Evolutionary conservation across 176 grass and related monocot genomes (phyloP), one percentile per base, ranked within the genome.

Genomic region (Oryza meridionalis): DNA sequence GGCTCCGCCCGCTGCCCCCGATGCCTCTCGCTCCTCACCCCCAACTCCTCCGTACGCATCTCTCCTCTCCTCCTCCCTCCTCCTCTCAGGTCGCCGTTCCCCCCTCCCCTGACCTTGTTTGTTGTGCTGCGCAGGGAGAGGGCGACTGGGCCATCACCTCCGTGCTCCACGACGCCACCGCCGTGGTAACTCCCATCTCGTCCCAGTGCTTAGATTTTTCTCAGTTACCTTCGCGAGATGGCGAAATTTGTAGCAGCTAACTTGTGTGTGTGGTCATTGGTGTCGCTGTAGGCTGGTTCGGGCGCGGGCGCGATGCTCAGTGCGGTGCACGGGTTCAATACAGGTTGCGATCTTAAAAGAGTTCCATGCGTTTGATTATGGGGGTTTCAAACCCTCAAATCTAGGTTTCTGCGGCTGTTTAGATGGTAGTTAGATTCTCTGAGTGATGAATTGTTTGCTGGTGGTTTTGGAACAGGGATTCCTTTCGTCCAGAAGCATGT

Each of bases 401-500:
- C 13, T 24, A 69, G n/a, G 10, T 3, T 85, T 51, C 12, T 80
- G 5, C 19, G 63, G 67, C 25, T n/a, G 64, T 37, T 72, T 53
- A 13, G 17, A 31, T 33, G 11, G 44, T 55, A 55, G 58, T 14
- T 19, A 3, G 53, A 40, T 77, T 24, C 8, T 11, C 6, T 65
- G 10, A 69, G 55, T 70, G 58, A 70, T 38, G 75, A 17, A 64
- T 21, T 77, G 31, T n/a, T 32, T 78, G n/a, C 51, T 62, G 53
- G 59, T 74, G 37, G 33, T 16, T 91, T 78, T 82, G 82, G 16
- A 64, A 46, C 77, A 99, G 93, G 89, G 46, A 92, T 99, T 74
- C 93, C 93, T 19, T 94, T 94, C 85, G 77, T 99, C 72, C 96
- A 92, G 77, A 99, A 96, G 84, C 91, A 96, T 79, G 93, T 96